phyloP scores from a whole-genome alignment of 768 basidiomycete species.

The Collybia nuda region DNA sequence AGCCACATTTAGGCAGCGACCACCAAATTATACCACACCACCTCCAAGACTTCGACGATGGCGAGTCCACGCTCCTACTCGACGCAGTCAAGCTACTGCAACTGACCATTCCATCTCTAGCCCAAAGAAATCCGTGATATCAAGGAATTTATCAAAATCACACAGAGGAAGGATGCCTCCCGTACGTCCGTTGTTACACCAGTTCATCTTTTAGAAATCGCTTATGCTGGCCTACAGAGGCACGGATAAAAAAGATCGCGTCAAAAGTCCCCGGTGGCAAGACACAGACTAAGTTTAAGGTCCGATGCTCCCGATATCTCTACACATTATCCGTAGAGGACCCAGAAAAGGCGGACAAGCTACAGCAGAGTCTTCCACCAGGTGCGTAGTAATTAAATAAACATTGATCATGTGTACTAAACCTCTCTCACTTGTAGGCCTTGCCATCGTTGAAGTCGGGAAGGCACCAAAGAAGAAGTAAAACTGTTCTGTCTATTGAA shows the following conservation, averaged over 20 bases:
- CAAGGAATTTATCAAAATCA: constrained; percentile 97
- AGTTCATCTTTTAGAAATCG: constrained; percentile 2
- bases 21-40: constrained; percentile 18
- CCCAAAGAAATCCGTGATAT: constrained; percentile 98
- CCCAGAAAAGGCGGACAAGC: constrained; percentile 98
- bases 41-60: constrained; percentile 41
- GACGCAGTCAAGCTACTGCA: constrained; percentile 1
- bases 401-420: neutral
- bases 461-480: constrained; percentile 76
- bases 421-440: constrained; percentile 42
- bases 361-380: constrained; percentile 92
- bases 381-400: constrained; percentile 58
- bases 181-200: constrained; percentile 55
- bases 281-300: constrained; percentile 95
- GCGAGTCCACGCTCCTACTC: constrained; percentile 24
- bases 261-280: constrained; percentile 68
- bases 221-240: constrained; percentile 54
- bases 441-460: constrained; percentile 71
- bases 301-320: constrained; percentile 93
- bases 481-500: constrained; percentile 21
- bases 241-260: constrained; percentile 94
- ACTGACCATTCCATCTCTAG: constrained; percentile 37
- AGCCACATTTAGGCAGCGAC: constrained; percentile 26
- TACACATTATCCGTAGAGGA: constrained; percentile 98
- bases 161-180: constrained; percentile 94